Evolutionary conservation across 2,329 filamentous ascomycete genomes (phyloP).

Genomic region (Neonectria sp.): DNA sequence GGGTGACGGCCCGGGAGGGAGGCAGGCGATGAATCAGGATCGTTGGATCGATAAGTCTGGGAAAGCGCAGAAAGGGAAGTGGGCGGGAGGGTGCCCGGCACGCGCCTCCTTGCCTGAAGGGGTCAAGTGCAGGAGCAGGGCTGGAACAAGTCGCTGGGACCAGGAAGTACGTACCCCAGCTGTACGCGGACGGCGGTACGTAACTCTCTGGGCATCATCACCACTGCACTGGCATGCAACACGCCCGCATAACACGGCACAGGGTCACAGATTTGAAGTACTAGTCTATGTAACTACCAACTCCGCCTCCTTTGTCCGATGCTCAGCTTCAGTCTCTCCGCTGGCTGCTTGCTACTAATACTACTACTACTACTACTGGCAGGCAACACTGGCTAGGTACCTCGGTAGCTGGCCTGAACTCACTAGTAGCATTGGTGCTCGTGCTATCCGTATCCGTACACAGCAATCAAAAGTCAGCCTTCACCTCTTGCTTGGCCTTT

Average conservation of each 20-base stretch:
- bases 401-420: neutral
- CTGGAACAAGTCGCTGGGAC: neutral
- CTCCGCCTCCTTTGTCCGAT: too few relatives aligned
- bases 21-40: neutral
- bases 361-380: too few relatives aligned
- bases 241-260: neutral
- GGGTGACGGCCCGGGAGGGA: neutral
- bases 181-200: conserved; percentile 1
- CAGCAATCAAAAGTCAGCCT: neutral
- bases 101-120: conserved; percentile 26
- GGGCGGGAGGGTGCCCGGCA: conserved; percentile 7
- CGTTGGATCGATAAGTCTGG: neutral
- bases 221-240: neutral
- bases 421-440: too few relatives aligned
- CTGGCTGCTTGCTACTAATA: too few relatives aligned
- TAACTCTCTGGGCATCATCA: neutral
- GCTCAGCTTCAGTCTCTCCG: too few relatives aligned
- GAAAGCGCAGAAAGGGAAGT: neutral
- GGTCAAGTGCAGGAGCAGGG: conserved; percentile 5
- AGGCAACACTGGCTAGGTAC: too few relatives aligned
- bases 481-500: neutral
- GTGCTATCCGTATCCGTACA: too few relatives aligned
- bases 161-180: conserved; percentile 6
- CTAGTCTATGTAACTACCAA: too few relatives aligned
- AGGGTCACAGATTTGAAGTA: too few relatives aligned